Percentiles rank a stretch among this genome's conserved stretches.
Conservation (phyloP, 2,329 filamentous ascomycete species). For the Tolypocladium amazonense region DNA sequence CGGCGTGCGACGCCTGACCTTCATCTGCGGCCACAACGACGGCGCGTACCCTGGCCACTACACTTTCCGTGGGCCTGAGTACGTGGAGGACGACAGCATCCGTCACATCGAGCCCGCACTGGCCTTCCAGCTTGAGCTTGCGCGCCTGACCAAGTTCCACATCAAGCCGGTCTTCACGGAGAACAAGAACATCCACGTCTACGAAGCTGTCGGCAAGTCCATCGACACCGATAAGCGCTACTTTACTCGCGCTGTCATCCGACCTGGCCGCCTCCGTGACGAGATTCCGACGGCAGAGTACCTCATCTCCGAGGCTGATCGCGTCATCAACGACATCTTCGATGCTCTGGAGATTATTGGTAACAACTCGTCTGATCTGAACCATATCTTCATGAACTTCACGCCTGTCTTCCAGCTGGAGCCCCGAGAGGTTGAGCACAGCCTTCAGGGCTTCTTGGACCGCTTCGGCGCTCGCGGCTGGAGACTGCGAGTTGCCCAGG, state of each 20-base stretch:
- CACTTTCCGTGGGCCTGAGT: conserved; percentile 90
- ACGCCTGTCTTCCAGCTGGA: conserved; percentile 89
- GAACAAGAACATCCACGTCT: conserved; percentile 98
- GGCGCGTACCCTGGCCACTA: conserved; percentile 95
- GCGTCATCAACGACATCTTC: conserved; percentile 93
- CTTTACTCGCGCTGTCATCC: conserved; percentile 92
- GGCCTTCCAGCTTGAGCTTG: conserved; percentile 96
- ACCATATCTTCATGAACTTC: conserved; percentile 99
- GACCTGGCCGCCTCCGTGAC: conserved; percentile 86
- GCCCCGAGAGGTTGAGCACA: conserved; percentile 83
- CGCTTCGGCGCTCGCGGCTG: conserved; percentile 91
- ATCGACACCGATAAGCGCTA: conserved; percentile 96
- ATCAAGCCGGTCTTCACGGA: conserved; percentile 98
- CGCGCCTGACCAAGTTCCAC: conserved; percentile 89
- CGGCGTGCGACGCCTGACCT: conserved; percentile 80
- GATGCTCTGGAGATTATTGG: conserved; percentile 97
- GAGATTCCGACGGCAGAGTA: conserved; percentile 99
- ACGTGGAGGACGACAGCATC: conserved; percentile 87
- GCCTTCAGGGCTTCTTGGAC: conserved; percentile 88
- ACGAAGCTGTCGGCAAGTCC: conserved; percentile 90
- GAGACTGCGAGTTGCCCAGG: conserved; percentile 92
- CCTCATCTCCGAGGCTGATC: conserved; percentile 91
- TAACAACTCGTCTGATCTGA: conserved; percentile 98
- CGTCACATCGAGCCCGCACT: conserved; percentile 94
- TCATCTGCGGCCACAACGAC: conserved; percentile 91